These are phyloP conservation scores for Apium graveolens DNA, from an alignment of 129 eudicot genomes.

Conservation along the genomic window DNA sequence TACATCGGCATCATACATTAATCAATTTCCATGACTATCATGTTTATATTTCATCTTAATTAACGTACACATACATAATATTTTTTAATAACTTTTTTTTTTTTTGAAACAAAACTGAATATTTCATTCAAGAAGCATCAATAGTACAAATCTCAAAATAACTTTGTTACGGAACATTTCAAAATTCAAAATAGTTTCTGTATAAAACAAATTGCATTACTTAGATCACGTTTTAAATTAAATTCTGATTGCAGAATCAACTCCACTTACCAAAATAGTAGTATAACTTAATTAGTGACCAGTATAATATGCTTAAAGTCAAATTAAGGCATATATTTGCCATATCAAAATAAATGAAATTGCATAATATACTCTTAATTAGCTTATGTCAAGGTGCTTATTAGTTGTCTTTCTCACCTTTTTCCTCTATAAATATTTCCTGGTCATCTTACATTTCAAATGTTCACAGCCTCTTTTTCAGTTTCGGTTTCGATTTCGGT, in stretches of 20 bases:
- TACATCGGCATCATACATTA: background rate
- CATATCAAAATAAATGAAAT: background rate
- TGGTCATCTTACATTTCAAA: too few species aligned
- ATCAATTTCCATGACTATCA: background rate
- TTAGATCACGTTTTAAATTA: background rate
- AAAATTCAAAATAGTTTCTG: background rate
- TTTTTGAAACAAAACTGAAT: too few species aligned
- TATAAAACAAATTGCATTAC: background rate
- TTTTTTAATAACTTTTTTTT: too few species aligned
- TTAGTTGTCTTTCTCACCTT: background rate
- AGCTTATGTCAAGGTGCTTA: background rate
- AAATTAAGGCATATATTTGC: background rate
- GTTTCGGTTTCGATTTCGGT: too few species aligned
- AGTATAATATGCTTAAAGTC: background rate
- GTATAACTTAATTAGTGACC: too few species aligned
- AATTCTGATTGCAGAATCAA: background rate
- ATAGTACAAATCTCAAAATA: too few species aligned
- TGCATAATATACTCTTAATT: background rate
- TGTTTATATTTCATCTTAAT: background rate
- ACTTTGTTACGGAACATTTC: too few species aligned
- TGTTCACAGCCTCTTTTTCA: too few species aligned
- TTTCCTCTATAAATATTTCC: background rate
- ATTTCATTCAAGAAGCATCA: too few species aligned
- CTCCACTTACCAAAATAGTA: background rate
- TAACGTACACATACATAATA: too few species aligned